Base-by-base conservation (phyloP, 352 stramenopile species). In the Phytophthora quininea region DNA sequence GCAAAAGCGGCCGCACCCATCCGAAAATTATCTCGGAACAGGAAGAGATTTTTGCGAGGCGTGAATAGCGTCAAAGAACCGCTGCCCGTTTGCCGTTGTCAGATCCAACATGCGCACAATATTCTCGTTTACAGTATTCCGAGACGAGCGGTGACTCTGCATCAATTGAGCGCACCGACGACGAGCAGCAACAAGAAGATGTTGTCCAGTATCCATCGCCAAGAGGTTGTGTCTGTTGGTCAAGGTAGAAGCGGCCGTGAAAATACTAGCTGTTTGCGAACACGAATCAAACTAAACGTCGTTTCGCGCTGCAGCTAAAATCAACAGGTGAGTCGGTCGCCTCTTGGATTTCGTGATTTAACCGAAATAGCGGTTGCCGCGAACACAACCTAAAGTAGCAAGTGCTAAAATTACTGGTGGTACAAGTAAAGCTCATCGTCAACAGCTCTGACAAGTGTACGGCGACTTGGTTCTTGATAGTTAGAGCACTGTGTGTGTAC, bases 11-110 rank as follows among this genome's bases (percentile, higher is more conserved):
- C 6, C 3, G n/a, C 35, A 32, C 53, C 42, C 48, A 65, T 52
- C 11, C 58, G 49, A 38, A 58, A 65, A 5, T 52, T 12, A n/a
- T 58, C 58, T 9, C 58, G 1, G 38, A 58, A 65, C 10, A 58
- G 43, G 30, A 24, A 24, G 1, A 10, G 12, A 14, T 47, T 47
- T 47, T 4, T 8, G 6, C 40, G 12, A 47, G 10, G 40, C 40
- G 12, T 47, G 40, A 24, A 47, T 47, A 1, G 12, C 40, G 9
- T 47, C 40, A n/a, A 47, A 47, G 35, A 47, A 47, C 10, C 40
- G 40, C 40, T 47, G 35, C 5, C 35, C 35, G 10, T 10, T 40
- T 5, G 35, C 10, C 35, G 35, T 10, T 10, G 35, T 40, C 35
- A 40, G 10, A 10, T 10, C 35, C 35, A 40, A 10, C 35, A 40